Evolutionary conservation across 176 grass and related monocot genomes (phyloP).

Genomic region (sorghum (Sorghum bicolor)): Sorghum_bicolor_NCBIv3 NC_012872.2:9918001-9918500

Average conservation of each 20-base stretch:
- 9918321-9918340: background rate
- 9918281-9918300: background rate
- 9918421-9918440: constrained; percentile 2
- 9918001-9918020: background rate
- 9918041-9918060: background rate
- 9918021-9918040: background rate
- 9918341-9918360: background rate
- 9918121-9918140: background rate
- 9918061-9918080: background rate
- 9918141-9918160: background rate
- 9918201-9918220: background rate
- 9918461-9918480: background rate
- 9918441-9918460: background rate
- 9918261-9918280: background rate
- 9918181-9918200: background rate
- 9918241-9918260: background rate
- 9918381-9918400: background rate
- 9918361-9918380: background rate
- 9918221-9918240: background rate
- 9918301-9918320: background rate
- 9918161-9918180: background rate
- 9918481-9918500: background rate
- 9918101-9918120: background rate
- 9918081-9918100: background rate
- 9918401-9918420: background rate